phyloP scores from a whole-genome alignment of 1,284 basidiomycete species.

The Pterulicium gracile region DNA sequence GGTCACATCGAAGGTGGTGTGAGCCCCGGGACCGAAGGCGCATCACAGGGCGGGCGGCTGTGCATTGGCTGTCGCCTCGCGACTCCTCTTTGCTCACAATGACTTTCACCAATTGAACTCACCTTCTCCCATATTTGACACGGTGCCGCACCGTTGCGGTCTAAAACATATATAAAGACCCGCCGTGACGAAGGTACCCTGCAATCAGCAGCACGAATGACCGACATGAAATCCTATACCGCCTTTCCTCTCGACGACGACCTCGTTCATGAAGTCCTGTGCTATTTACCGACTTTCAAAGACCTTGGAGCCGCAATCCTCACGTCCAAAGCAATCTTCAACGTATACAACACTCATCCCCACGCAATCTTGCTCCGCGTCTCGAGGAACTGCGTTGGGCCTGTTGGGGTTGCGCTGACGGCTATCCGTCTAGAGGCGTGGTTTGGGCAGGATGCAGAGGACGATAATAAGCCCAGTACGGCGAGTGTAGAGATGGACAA shows the following conservation, averaged over 20 bases:
- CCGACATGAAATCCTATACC: not conserved
- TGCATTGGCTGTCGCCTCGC: too few relatives aligned
- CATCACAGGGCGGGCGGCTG: too few relatives aligned
- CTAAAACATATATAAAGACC: too few relatives aligned
- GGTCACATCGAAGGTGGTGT: too few relatives aligned
- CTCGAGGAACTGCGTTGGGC: not conserved
- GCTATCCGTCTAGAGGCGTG: not conserved
- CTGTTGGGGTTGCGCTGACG: not conserved
- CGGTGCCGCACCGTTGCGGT: too few relatives aligned
- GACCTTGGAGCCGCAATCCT: not conserved
- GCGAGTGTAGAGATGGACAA: not conserved
- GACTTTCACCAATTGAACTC: too few relatives aligned
- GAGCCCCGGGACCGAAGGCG: too few relatives aligned
- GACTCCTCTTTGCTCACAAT: too few relatives aligned
- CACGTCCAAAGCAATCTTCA: conserved; percentile 1
- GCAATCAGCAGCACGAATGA: too few relatives aligned
- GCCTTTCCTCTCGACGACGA: conserved; percentile 1
- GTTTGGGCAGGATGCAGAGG: too few relatives aligned
- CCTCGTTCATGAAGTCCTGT: not conserved
- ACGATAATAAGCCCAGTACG: not conserved
- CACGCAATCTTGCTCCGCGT: not conserved
- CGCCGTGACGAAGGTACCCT: too few relatives aligned
- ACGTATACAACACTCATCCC: not conserved
- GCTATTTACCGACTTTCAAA: not conserved
- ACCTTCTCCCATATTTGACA: too few relatives aligned